Base-by-base conservation (phyloP, 2,329 filamentous ascomycete genomes). In the Colletotrichum tofieldiae region DNA sequence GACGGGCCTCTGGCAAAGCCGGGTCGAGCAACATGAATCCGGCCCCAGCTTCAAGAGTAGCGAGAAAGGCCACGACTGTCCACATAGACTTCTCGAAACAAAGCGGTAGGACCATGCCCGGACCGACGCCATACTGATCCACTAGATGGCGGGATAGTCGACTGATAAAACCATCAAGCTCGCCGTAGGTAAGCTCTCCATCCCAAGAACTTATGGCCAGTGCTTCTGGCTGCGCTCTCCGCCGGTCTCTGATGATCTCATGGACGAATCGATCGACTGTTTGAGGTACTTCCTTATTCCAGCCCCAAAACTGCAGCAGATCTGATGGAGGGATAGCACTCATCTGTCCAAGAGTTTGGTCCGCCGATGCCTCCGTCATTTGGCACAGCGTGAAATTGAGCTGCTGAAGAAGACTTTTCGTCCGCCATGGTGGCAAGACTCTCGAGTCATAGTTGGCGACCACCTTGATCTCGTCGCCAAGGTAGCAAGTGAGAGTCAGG, bases 191-290 rank as follows among this genome's bases (percentile, higher is more conserved):
- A 2, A 81, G 71, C 11, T 78, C 71, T 18, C 79, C 79, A 11
- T 81, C 79, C 79, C 79, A 81, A 1, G 79, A 77, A 62, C 75
- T 76, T 29, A 81, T 75, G 11, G 60, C 60, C 1, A 26, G 60
- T 8, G 55, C 32, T 8, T 55, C 18, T 29, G 52, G 52, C 52
- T 37, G 52, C 52, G 18, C 16, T 35, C 32, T 29, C 18, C 47
- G 16, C 18, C 23, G n/a, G 18, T 49, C 32, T 26, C 29, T 18
- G 39, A 61, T 32, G 58, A 61, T 35, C n/a, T 61, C 39, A 29
- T 61, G 58, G 58, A 61, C 58, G 26, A 35, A 61, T 5, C 26
- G 26, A n/a, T 55, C 52, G 18, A 55, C 52, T 3, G 41, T 45
- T 16, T 43, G 39, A 20, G 37, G 39, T 14, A 45, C 43, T 8